Evolutionary conservation across 2,329 filamentous ascomycete genomes (phyloP).

Genomic region (Elsinoe batatas): DNA sequence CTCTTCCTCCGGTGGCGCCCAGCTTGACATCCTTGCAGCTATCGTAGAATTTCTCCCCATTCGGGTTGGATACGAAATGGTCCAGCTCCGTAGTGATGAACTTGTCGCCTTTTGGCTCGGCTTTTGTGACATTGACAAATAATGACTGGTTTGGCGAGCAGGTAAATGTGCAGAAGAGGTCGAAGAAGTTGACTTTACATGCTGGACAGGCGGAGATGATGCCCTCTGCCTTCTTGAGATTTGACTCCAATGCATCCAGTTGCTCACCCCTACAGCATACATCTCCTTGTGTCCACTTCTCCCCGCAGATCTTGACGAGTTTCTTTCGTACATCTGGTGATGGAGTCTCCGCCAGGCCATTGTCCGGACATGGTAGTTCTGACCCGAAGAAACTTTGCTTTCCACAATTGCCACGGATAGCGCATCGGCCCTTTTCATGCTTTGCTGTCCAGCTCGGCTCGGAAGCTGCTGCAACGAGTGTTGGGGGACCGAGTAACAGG

Average conservation of each 20-base stretch:
- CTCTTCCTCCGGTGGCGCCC: slow-evolving; percentile 81
- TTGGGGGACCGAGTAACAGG: background rate
- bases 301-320: slow-evolving; percentile 75
- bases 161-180: slow-evolving; percentile 95
- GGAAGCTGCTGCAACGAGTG: background rate
- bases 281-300: slow-evolving; percentile 71
- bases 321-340: slow-evolving; percentile 61
- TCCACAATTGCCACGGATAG: slow-evolving; percentile 83
- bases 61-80: slow-evolving; percentile 74
- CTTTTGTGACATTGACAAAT: slow-evolving; percentile 84
- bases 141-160: slow-evolving; percentile 95
- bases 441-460: slow-evolving; percentile 31
- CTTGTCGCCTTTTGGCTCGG: slow-evolving; percentile 48
- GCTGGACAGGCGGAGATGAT: slow-evolving; percentile 91
- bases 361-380: slow-evolving; percentile 86
- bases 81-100: slow-evolving; percentile 78
- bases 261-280: slow-evolving; percentile 79
- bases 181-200: slow-evolving; percentile 97
- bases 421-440: slow-evolving; percentile 81
- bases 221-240: slow-evolving; percentile 75
- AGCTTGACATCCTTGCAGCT: slow-evolving; percentile 99
- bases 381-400: slow-evolving; percentile 84
- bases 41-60: slow-evolving; percentile 81
- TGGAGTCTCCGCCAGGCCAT: slow-evolving; percentile 67
- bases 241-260: slow-evolving; percentile 70